Conservation (phyloP, 2,329 filamentous ascomycete species). For the Fusarium sp. region DNA sequence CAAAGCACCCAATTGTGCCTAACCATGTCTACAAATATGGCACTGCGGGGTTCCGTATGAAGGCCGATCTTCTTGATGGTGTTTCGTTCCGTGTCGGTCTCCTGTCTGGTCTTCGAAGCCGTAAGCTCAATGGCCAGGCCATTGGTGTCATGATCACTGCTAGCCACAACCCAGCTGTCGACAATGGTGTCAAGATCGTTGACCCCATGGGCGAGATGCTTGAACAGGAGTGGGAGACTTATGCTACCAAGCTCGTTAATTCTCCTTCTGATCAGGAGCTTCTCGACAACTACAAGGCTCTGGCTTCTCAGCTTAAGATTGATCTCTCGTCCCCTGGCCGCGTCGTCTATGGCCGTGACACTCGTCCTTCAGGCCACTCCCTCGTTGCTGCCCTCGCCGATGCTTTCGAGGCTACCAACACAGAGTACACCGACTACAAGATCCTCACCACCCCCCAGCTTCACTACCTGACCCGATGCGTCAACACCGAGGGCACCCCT, state of each 20-base stretch:
- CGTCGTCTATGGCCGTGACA: constrained; percentile 92
- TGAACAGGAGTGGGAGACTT: constrained; percentile 91
- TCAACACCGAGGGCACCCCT: constrained; percentile 90
- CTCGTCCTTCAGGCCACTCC: constrained; percentile 87
- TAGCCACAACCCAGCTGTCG: constrained; percentile 88
- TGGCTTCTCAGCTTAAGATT: constrained; percentile 80
- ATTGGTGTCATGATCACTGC: constrained; percentile 98
- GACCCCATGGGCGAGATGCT: constrained; percentile 99
- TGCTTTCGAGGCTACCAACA: constrained; percentile 79
- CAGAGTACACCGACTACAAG: constrained; percentile 85
- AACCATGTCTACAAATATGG: constrained; percentile 71
- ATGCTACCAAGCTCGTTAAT: constrained; percentile 91
- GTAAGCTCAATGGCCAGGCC: constrained; percentile 87
- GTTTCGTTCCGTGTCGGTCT: constrained; percentile 94
- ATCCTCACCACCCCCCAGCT: constrained; percentile 96
- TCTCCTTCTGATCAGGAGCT: constrained; percentile 79
- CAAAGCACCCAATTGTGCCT: constrained; percentile 68
- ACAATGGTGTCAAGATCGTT: constrained; percentile 95
- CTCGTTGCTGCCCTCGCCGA: constrained; percentile 83
- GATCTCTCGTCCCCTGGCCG: constrained; percentile 76
- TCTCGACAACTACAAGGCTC: constrained; percentile 77
- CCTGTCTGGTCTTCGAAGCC: constrained; percentile 86
- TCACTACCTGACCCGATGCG: constrained; percentile 93
- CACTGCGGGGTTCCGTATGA: constrained; percentile 75
- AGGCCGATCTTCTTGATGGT: constrained; percentile 83